Evolutionary conservation across 352 stramenopile species (phyloP).

Genomic region (Pythium pectinolyticum): DNA sequence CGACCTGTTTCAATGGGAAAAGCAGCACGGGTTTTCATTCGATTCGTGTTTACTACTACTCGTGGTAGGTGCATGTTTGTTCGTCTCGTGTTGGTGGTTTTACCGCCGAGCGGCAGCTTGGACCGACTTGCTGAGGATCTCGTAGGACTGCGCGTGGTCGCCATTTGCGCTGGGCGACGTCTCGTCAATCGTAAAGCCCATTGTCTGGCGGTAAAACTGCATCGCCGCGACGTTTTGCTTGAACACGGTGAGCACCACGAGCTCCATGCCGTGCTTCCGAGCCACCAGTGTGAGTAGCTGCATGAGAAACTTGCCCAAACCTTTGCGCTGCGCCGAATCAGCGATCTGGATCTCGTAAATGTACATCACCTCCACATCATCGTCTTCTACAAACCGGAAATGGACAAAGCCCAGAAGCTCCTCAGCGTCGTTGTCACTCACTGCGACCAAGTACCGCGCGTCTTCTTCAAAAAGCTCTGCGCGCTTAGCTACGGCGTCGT

Average conservation of each 20-base stretch:
- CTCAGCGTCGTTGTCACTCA: conserved; percentile 4
- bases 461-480: conserved; percentile 83
- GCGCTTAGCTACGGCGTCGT: conserved; percentile 82
- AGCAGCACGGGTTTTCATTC: conserved; percentile 8
- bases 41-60: neutral
- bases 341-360: conserved; percentile 94
- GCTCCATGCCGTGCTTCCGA: conserved; percentile 75
- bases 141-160: conserved; percentile 74
- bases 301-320: conserved; percentile 92
- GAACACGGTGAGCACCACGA: conserved; percentile 94
- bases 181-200: conserved; percentile 90
- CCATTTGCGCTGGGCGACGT: conserved; percentile 84
- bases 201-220: conserved; percentile 86
- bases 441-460: conserved; percentile 85
- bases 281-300: conserved; percentile 84
- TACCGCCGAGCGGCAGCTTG: too few relatives aligned
- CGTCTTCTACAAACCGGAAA: conserved; percentile 93
- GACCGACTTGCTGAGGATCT: conserved; percentile 82
- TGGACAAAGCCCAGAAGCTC: conserved; percentile 85
- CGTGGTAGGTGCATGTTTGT: neutral
- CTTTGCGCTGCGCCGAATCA: conserved; percentile 53
- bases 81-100: too few relatives aligned
- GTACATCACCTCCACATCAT: conserved; percentile 90
- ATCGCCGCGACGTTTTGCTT: conserved; percentile 86
- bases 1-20: conserved; percentile 21